Evolutionary conservation across 2,329 filamentous ascomycete genomes (phyloP), one percentile per base, ranked within the genome.

Genomic region (Exophiala phaeomuriformis): DNA sequence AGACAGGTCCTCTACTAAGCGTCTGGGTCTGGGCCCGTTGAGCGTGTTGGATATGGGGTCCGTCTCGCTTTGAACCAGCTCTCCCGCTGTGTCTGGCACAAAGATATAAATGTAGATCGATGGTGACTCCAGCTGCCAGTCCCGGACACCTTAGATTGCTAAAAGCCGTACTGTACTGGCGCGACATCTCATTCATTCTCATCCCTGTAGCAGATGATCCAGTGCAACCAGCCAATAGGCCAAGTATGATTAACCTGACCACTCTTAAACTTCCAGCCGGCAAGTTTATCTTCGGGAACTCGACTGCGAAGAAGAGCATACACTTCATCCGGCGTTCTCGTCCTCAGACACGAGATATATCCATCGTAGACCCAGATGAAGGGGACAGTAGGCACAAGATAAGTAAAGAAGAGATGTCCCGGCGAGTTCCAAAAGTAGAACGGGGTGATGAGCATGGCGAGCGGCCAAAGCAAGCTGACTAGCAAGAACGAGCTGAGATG

Each of bases 361-460:
- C 86, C 86, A 67, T 90, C 86, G 63, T 85, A 84, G 0, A 81
- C 75, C 12, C 88, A 69, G 5, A 86, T 79, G 55, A 85, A 78
- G 0, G 86, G 85, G 10, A 88, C 68, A 8, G 88, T 69, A 0
- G 85, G 86, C 5, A 87, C 64, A 1, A 81, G 57, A 63, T 83
- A 89, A 3, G 82, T 82, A 64, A 84, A 86, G 61, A 87, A 71
- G 5, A 88, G 70, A 32, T 78, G 77, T n/a, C 70, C 51, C 2
- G 75, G 75, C 10, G 77, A 78, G 49, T 72, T 67, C 72, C 73
- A 77, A 59, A 64, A 68, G 42, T 66, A 63, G 51, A 66, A 64
- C 1, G 66, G 63, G 10, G 63, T 64, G 12, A 67, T 64, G 48
- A 68, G 52, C 51, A 68, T 64, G 5, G 66, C 50, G 8, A 64